Evolutionary conservation across 495 filamentous ascomycete genomes (phyloP), one percentile per base, ranked within the genome.

Genomic region (Penicillium coffeae): DNA sequence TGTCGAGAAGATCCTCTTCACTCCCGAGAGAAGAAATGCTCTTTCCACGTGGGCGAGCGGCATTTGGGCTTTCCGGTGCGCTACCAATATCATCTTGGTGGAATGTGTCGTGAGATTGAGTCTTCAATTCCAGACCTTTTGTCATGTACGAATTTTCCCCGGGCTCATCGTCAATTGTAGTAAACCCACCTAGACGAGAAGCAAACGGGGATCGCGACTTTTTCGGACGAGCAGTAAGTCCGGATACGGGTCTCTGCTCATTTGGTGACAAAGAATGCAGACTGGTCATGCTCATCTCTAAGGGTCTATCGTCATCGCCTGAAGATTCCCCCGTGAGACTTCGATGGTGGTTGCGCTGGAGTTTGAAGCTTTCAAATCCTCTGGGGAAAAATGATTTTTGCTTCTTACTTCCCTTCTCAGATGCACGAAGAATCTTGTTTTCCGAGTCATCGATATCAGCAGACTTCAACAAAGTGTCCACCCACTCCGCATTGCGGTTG

Each of bases 1-100:
- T 72, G 6, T 85, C 83, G 12, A 97, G 64, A 46, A 96, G 60
- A 73, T 96, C 90, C 50, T 94, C 89, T 51, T 86, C 83, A 60
- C 88, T 95, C 21, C 82, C 82, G 22, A 96, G 68, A 64, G 85
- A 88, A 4, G 85, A 80, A 44, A 90, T 67, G 55, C 85, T 87
- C 42, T 73, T 74, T 9, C 76, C 74, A 25, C 76, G 54, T 4
- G 58, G 50, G 30, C 65, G 61, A 3, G 54, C 8, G 2, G 38
- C 42, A 8, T 43, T 37, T 14, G 63, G 64, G 20, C 60, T 66
- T 14, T 52, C 51, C 9, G 58, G 54, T 0, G 45, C 59, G 35
- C 62, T 69, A n/a, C 60, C 55, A 5, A 58, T 40, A 14, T 50
- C 54, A 16, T 60, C 56, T 0, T 53, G 51, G n/a, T 56, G 51